Conservation (phyloP, 2,329 filamentous ascomycete species). For the Cyphellophora europaea region DNA sequence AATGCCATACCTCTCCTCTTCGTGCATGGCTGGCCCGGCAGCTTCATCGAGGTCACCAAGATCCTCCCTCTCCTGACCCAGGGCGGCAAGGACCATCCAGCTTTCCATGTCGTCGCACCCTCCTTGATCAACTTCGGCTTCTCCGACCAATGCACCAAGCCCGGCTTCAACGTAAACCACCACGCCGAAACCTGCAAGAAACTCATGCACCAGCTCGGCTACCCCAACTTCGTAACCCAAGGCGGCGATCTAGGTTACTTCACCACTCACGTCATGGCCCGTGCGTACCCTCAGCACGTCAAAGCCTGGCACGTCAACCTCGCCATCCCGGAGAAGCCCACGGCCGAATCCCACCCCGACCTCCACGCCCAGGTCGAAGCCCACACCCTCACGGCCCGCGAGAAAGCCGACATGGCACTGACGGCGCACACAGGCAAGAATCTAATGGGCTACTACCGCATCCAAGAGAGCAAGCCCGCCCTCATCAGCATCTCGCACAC, state of each 20-base stretch:
- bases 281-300: constrained; percentile 45
- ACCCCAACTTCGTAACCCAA: constrained; percentile 49
- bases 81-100: constrained; percentile 27
- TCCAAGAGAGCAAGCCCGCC: constrained; percentile 60
- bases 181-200: constrained; percentile 58
- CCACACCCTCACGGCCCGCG: constrained; percentile 42
- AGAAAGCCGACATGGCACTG: constrained; percentile 44
- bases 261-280: constrained; percentile 53
- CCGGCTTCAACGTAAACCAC: constrained; percentile 49
- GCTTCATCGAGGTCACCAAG: constrained; percentile 58
- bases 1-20: constrained; percentile 58
- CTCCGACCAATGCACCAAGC: constrained; percentile 29
- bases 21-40: constrained; percentile 60
- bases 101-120: constrained; percentile 44
- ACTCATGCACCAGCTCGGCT: constrained; percentile 60
- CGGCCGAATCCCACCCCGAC: constrained; percentile 42
- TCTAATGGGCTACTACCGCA: constrained; percentile 10
- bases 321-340: constrained; percentile 38
- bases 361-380: constrained; percentile 46
- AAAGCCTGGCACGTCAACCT: constrained; percentile 57
- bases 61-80: constrained; percentile 42
- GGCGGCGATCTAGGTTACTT: constrained; percentile 62
- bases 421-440: constrained; percentile 42
- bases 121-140: constrained; percentile 48
- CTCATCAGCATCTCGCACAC: constrained; percentile 60